A percentile compares a stretch with the other conserved stretches of the same genome.
phyloP scores from a whole-genome alignment of 306 rosid genomes.

The Dalbergia cultrata region DNA sequence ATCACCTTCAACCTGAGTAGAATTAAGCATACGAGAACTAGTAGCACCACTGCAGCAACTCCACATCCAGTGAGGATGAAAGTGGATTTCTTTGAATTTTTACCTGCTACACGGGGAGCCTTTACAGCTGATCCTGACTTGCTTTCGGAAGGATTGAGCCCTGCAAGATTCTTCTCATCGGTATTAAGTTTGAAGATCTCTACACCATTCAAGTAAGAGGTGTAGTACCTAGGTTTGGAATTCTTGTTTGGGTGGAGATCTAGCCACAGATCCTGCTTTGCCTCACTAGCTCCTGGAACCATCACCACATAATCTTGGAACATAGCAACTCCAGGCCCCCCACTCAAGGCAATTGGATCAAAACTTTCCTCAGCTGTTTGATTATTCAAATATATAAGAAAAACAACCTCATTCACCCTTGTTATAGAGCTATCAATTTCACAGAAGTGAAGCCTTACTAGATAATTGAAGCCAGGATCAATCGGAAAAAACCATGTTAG shows the following conservation, averaged over 20 bases:
- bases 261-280: slow-evolving; percentile 52
- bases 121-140: not conserved
- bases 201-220: slow-evolving; percentile 50
- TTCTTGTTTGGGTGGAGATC: slow-evolving; percentile 40
- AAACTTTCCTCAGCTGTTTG: slow-evolving; percentile 27
- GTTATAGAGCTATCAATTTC: not conserved
- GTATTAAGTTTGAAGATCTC: slow-evolving; percentile 48
- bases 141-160: slow-evolving; percentile 13
- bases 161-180: slow-evolving; percentile 42
- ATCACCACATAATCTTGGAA: slow-evolving; percentile 46
- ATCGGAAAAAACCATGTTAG: slow-evolving; percentile 49
- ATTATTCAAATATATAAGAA: slow-evolving; percentile 48
- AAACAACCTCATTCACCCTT: not conserved
- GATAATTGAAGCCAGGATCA: slow-evolving; percentile 58
- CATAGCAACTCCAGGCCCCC: slow-evolving; percentile 43
- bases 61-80: slow-evolving; percentile 33
- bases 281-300: slow-evolving; percentile 34
- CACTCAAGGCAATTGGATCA: slow-evolving; percentile 3
- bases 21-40: slow-evolving; percentile 35
- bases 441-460: slow-evolving; percentile 69
- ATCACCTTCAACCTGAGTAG: slow-evolving; percentile 17
- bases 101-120: not conserved
- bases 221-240: not conserved
- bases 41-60: not conserved
- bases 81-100: not conserved